Percentiles rank a stretch among this genome's conserved stretches.
Conservation (phyloP, 257 asterid genomes). For the Przewalskia tangutica region DNA sequence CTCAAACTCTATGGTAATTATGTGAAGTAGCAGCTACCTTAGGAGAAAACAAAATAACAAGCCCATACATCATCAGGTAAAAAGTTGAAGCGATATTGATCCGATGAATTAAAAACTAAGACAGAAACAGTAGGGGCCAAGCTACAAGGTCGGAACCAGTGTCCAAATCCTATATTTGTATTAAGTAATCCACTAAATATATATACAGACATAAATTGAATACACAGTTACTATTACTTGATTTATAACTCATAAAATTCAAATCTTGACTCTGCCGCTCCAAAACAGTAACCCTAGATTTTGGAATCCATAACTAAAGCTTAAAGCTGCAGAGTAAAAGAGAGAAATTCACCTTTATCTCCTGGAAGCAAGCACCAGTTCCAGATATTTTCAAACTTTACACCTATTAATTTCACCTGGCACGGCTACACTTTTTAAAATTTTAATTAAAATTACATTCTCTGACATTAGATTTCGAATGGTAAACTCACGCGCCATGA, state of each 20-base stretch:
- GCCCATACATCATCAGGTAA: not conserved
- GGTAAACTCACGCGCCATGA: not conserved
- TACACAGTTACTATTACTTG: no score
- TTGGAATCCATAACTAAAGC: conserved; percentile 29
- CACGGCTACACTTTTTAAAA: conserved; percentile 16
- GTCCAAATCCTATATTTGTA: not conserved
- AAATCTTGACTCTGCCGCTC: not conserved
- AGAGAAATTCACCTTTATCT: conserved; percentile 34
- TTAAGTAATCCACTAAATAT: not conserved
- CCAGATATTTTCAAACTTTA: conserved; percentile 12
- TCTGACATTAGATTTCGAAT: conserved; percentile 9
- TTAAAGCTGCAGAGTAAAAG: conserved; percentile 19
- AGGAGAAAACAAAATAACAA: not conserved
- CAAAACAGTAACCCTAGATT: conserved; percentile 27
- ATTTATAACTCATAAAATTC: not conserved
- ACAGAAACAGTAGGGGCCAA: not conserved
- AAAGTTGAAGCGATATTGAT: not conserved
- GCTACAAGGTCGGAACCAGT: not conserved
- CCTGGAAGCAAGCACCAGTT: conserved; percentile 12
- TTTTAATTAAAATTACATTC: conserved; percentile 5
- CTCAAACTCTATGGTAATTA: not conserved
- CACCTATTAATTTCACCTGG: not conserved
- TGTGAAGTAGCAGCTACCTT: not conserved
- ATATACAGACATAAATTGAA: not conserved
- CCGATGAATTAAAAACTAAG: not conserved